Base-by-base conservation (phyloP, 768 basidiomycete species). In the Amanita rimosa region DNA sequence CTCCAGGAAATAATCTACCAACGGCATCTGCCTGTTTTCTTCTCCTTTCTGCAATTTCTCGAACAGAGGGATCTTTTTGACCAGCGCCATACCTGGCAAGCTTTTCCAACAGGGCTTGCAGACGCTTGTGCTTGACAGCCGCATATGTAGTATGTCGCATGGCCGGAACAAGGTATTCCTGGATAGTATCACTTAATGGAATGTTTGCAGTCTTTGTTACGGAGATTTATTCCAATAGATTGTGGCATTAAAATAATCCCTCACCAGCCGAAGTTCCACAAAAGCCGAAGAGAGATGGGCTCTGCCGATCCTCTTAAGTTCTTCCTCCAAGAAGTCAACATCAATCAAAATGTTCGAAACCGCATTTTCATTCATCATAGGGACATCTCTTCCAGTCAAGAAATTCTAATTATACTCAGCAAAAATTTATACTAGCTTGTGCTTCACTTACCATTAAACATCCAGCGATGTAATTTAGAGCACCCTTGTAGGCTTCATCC, bases 251-350 rank as follows among this genome's bases (percentile, higher is more conserved):
- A 31, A 50, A 34, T 38, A 31, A 27, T 34, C 29, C 52, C 81
- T 61, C 63, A 91, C 93, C 54, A 76, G 67, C 44, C 83, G 85
- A 52, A 97, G 67, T 62, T 95, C 92, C 17, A 72, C 64, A 62
- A 97, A 95, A 13, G 81, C 82, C 9, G 76, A 66, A 46, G 72
- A 74, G 19, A 94, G 70, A 60, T 88, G 81, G 1, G 73, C 67
- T 57, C 85, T 74, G 17, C 83, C 88, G 47, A 85, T 81, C 39
- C 81, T 70, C 56, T 78, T 81, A 54, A 94, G 76, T 57, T 92
- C 87, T n/a, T 80, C 79, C 54, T 95, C 90, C 46, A 97, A 72
- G 63, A 94, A 96, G 50, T 83, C 80, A 52, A 93, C 76, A 60
- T 97, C 94, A 41, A 85, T 77, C 46, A 86, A 68, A 43, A 97